These are phyloP conservation scores for Anisodus tanguticus DNA, from an alignment of 257 asterid species.

Conservation along the genomic window DNA sequence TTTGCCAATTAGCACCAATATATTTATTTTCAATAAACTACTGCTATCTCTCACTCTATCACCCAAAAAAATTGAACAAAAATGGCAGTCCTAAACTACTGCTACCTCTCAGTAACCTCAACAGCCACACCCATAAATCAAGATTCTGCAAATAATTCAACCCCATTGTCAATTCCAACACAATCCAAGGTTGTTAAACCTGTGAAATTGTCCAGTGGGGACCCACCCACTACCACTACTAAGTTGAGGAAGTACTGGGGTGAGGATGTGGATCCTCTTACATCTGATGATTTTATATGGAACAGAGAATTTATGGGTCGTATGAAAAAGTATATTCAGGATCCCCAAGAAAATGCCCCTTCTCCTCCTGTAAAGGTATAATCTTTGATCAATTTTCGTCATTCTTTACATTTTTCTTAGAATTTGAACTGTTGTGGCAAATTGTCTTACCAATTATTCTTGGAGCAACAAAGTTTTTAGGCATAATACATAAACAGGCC, in stretches of 20 bases:
- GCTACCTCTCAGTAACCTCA: conserved; percentile 73
- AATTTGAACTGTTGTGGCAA: conserved; percentile 23
- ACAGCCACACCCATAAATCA: conserved; percentile 62
- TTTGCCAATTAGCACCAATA: not conserved
- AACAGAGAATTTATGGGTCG: conserved; percentile 88
- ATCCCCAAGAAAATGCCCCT: conserved; percentile 45
- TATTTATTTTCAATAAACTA: not conserved
- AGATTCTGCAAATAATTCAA: conserved; percentile 43
- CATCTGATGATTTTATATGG: conserved; percentile 82
- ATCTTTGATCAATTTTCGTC: conserved; percentile 1
- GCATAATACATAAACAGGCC: too few relatives aligned
- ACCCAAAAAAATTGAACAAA: not conserved
- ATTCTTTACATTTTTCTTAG: not conserved
- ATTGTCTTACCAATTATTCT: not conserved
- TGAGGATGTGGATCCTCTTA: conserved; percentile 81
- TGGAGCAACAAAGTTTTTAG: not conserved
- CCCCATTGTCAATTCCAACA: conserved; percentile 29
- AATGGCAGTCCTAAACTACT: conserved; percentile 54
- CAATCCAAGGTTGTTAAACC: conserved; percentile 79
- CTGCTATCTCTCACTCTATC: conserved; percentile 16
- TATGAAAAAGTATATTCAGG: conserved; percentile 69
- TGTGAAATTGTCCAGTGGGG: conserved; percentile 84
- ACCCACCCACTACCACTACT: conserved; percentile 71
- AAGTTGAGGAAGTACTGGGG: conserved; percentile 97
- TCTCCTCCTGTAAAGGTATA: conserved; percentile 50